Evolutionary conservation across 2,329 filamentous ascomycete genomes (phyloP).

Genomic region (Leptographium wingfieldii): DNA sequence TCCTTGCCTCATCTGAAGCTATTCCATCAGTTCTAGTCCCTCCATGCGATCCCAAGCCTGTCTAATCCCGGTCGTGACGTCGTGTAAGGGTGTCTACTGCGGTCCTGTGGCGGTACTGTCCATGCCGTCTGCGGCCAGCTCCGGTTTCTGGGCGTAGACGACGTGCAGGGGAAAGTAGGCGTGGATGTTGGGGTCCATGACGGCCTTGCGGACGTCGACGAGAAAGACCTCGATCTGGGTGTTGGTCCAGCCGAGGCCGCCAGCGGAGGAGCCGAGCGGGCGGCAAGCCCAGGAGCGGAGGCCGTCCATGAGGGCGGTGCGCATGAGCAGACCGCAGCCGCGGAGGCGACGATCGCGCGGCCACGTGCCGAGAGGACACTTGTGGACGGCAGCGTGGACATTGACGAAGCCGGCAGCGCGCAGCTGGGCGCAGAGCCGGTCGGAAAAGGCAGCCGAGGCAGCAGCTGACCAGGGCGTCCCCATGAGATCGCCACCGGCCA

Average conservation of each 20-base stretch:
- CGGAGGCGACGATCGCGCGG: constrained; percentile 27
- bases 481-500: constrained; percentile 7
- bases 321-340: constrained; percentile 32
- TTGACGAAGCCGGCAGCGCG: constrained; percentile 27
- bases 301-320: constrained; percentile 26
- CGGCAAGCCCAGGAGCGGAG: constrained; percentile 18
- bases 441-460: not conserved
- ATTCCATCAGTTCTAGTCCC: no score
- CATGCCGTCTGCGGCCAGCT: not conserved
- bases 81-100: not conserved
- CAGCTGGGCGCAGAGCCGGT: constrained; percentile 22
- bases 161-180: constrained; percentile 19
- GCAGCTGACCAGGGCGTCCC: not conserved
- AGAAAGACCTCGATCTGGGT: constrained; percentile 25
- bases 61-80: not conserved
- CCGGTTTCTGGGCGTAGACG: constrained; percentile 21
- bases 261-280: constrained; percentile 15
- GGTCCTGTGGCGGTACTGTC: no score
- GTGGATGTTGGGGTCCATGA: constrained; percentile 19
- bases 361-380: constrained; percentile 38
- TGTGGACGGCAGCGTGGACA: constrained; percentile 22
- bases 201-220: constrained; percentile 21
- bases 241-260: constrained; percentile 21
- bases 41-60: no score
- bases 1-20: not conserved